phyloP scores from a whole-genome alignment of 2,329 filamentous ascomycete genomes.

The Fusarium domesticum region DNA sequence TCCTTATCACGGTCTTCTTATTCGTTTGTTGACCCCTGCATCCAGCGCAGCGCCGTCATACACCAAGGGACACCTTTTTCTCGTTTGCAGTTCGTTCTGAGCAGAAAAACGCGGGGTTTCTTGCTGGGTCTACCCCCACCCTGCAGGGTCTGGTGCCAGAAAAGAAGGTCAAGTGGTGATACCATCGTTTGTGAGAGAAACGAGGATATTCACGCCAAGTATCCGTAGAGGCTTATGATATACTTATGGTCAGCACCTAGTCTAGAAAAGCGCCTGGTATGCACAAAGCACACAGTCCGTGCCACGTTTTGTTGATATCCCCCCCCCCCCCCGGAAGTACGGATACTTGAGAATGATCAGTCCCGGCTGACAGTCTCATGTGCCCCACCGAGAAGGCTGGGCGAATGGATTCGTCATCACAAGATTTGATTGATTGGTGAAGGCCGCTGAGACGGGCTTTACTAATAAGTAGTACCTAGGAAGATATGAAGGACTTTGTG shows the following conservation, averaged over 20 bases:
- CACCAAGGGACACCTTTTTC: slow-evolving; percentile 8
- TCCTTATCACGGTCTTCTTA: slow-evolving; percentile 24
- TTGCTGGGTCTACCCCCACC: slow-evolving; percentile 13
- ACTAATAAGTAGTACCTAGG: not conserved
- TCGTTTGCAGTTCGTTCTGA: slow-evolving; percentile 1
- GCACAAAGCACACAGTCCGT: not conserved
- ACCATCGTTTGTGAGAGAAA: too few relatives aligned
- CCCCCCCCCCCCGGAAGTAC: too few relatives aligned
- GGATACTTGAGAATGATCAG: too few relatives aligned
- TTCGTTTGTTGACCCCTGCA: slow-evolving; percentile 18
- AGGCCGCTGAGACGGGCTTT: not conserved
- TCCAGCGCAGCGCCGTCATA: slow-evolving; percentile 24
- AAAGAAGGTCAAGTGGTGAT: not conserved
- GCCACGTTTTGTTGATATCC: too few relatives aligned
- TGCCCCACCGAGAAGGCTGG: not conserved
- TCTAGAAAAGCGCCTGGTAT: not conserved
- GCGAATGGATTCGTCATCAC: not conserved
- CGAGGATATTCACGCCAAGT: too few relatives aligned
- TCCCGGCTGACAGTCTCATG: not conserved
- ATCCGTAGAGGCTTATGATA: too few relatives aligned
- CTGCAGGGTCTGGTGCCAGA: slow-evolving; percentile 19
- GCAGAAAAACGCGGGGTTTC: slow-evolving; percentile 28
- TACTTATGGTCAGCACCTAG: not conserved
- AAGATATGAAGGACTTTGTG: too few relatives aligned
- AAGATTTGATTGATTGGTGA: not conserved